Percentiles rank a stretch among this genome's conserved stretches.
phyloP scores from a whole-genome alignment of 768 basidiomycete species.

The Suillus spraguei region DNA sequence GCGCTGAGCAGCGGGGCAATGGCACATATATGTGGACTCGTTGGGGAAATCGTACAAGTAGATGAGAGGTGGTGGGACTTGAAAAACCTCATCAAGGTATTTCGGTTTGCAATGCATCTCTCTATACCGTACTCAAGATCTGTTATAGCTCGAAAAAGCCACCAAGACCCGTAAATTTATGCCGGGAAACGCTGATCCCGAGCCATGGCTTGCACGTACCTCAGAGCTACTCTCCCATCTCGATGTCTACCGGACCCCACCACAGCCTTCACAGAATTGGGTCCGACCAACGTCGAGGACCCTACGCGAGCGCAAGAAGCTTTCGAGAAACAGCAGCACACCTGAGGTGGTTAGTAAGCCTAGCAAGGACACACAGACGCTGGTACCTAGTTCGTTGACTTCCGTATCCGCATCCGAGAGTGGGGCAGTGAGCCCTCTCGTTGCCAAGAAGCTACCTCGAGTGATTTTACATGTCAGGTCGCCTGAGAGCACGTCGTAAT shows the following conservation, averaged over 20 bases:
- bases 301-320: conserved; percentile 51
- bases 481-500: conserved; percentile 23
- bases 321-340: conserved; percentile 14
- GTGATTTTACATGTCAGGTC: conserved; percentile 59
- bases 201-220: conserved; percentile 64
- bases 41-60: conserved; percentile 28
- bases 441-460: conserved; percentile 50
- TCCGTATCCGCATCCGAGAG: conserved; percentile 4
- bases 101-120: neutral
- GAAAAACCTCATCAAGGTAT: conserved; percentile 61
- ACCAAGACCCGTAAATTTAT: conserved; percentile 62
- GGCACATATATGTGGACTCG: conserved; percentile 78
- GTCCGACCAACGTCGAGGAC: conserved; percentile 44
- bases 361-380: conserved; percentile 15
- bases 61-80: conserved; percentile 64
- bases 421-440: no score
- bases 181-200: conserved; percentile 31
- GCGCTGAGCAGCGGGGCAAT: conserved; percentile 83
- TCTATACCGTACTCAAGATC: neutral
- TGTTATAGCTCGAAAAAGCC: conserved; percentile 60
- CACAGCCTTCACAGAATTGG: conserved; percentile 11
- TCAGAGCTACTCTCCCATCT: conserved; percentile 28
- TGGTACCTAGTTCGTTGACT: neutral
- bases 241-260: conserved; percentile 15
- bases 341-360: conserved; percentile 18